Percentiles rank a stretch among this genome's conserved stretches.
Conservation (phyloP, 805 yeast genomes). For the Zygosaccharomyces bailii region DNA sequence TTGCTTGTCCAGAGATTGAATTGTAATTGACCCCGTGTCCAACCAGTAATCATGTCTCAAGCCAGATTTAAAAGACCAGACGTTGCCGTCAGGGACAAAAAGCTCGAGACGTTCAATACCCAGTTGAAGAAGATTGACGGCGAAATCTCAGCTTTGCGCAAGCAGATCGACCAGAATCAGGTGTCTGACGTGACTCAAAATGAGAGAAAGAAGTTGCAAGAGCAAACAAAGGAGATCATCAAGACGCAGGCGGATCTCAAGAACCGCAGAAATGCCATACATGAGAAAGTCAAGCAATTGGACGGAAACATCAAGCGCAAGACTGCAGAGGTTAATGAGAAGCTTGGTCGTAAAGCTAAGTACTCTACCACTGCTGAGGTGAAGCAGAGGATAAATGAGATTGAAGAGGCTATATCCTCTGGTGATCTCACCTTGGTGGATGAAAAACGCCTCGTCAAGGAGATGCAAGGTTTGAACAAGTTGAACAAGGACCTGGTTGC, state of each 20-base stretch:
- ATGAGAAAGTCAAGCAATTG: constrained; percentile 64
- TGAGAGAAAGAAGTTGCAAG: constrained; percentile 52
- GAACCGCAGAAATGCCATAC: constrained; percentile 42
- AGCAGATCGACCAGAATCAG: constrained; percentile 50
- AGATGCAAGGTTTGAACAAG: constrained; percentile 78
- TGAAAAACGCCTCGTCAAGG: constrained; percentile 81
- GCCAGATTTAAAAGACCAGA: constrained; percentile 66
- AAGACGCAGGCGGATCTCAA: constrained; percentile 48
- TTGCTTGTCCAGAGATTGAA: not conserved
- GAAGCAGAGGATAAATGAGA: constrained; percentile 56
- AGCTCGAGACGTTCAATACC: constrained; percentile 50
- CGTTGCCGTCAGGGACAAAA: constrained; percentile 56
- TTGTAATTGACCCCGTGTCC: not conserved
- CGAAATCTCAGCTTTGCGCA: constrained; percentile 48
- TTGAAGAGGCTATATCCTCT: constrained; percentile 71
- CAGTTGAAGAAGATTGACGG: constrained; percentile 63
- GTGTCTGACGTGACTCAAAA: constrained; percentile 47
- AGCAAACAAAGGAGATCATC: constrained; percentile 45
- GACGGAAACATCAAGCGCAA: constrained; percentile 73
- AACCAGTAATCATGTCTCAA: constrained; percentile 1
- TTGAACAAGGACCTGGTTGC: constrained; percentile 71
- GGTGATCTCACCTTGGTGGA: constrained; percentile 86
- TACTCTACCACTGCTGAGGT: constrained; percentile 68
- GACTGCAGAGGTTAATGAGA: constrained; percentile 65
- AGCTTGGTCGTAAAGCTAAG: constrained; percentile 40